These are phyloP conservation scores for Aspergillus pseudonomiae DNA, from an alignment of 2,329 filamentous ascomycete species.

Conservation along the genomic window DNA sequence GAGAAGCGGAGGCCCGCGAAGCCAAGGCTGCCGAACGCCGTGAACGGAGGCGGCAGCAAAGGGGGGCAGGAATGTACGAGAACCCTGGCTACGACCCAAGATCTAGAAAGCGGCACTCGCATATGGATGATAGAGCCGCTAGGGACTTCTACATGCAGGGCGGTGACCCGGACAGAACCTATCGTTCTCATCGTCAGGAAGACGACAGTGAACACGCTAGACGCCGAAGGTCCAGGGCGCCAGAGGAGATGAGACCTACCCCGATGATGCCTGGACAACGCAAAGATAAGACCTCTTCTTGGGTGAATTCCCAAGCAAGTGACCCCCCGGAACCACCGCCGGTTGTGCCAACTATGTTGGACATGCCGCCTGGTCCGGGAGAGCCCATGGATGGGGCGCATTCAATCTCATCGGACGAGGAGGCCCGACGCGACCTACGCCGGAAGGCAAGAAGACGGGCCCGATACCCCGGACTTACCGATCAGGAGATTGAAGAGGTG, in stretches of 20 bases:
- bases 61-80: slow-evolving; percentile 36
- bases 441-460: slow-evolving; percentile 44
- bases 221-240: slow-evolving; percentile 40
- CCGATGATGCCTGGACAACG: slow-evolving; percentile 40
- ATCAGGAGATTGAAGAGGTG: slow-evolving; percentile 44
- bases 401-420: slow-evolving; percentile 48
- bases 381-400: slow-evolving; percentile 32
- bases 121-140: slow-evolving; percentile 30
- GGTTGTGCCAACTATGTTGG: slow-evolving; percentile 50
- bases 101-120: slow-evolving; percentile 37
- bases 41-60: slow-evolving; percentile 41
- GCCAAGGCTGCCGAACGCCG: slow-evolving; percentile 44
- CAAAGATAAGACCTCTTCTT: slow-evolving; percentile 54
- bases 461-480: slow-evolving; percentile 42
- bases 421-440: slow-evolving; percentile 41
- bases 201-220: slow-evolving; percentile 35
- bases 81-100: slow-evolving; percentile 29
- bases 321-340: slow-evolving; percentile 53
- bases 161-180: slow-evolving; percentile 29
- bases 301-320: slow-evolving; percentile 52
- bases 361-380: slow-evolving; percentile 37
- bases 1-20: slow-evolving; percentile 34
- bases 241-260: slow-evolving; percentile 25
- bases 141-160: slow-evolving; percentile 33
- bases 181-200: slow-evolving; percentile 35